phyloP scores from a whole-genome alignment of 169 alveolate species.

The Babesia bovis region DNA sequence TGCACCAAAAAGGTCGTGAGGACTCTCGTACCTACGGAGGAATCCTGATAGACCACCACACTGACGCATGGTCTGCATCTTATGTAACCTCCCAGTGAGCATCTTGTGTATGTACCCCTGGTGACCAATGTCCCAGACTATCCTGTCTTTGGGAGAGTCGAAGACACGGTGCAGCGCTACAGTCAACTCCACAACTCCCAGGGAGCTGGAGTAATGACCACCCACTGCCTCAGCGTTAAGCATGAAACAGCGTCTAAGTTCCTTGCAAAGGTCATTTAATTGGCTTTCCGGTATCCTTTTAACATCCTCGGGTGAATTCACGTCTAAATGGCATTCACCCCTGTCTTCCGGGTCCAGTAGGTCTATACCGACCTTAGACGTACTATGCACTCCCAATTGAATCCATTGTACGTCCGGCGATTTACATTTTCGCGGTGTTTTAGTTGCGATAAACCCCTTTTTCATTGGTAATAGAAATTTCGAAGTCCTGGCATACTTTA shows the following conservation, averaged over 20 bases:
- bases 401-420: background rate
- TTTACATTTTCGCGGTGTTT: background rate
- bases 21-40: slow-evolving; percentile 77
- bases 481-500: background rate
- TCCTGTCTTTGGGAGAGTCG: slow-evolving; percentile 81
- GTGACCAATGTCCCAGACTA: slow-evolving; percentile 85
- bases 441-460: slow-evolving; percentile 4
- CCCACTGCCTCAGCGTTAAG: slow-evolving; percentile 69
- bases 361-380: background rate
- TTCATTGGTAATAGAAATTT: background rate
- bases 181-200: slow-evolving; percentile 84
- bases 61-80: slow-evolving; percentile 78
- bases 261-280: slow-evolving; percentile 58
- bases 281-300: slow-evolving; percentile 48
- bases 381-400: background rate
- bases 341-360: background rate
- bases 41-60: slow-evolving; percentile 83
- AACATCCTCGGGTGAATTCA: slow-evolving; percentile 40
- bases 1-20: slow-evolving; percentile 86
- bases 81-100: slow-evolving; percentile 84
- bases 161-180: slow-evolving; percentile 79
- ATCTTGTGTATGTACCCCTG: slow-evolving; percentile 86
- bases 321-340: background rate
- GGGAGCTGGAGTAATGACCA: slow-evolving; percentile 83
- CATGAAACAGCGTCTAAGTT: slow-evolving; percentile 30